phyloP scores from a whole-genome alignment of 2,329 filamentous ascomycete species.

The Pleomassaria siparia region DNA sequence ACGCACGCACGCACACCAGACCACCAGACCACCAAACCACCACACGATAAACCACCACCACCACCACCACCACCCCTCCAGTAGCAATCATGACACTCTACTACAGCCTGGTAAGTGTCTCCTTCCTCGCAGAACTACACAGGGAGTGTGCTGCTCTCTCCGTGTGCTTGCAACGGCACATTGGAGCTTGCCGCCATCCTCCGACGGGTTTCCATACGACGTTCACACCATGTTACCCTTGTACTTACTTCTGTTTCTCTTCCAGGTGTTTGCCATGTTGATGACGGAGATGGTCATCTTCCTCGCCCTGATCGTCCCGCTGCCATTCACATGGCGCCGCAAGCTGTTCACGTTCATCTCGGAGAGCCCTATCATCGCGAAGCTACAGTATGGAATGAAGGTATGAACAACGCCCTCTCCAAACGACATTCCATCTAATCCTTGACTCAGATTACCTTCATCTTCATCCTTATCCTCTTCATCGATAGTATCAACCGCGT shows the following conservation, averaged over 20 bases:
- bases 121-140: not conserved
- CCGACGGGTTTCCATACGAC: not conserved
- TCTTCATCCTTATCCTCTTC: conserved; percentile 98
- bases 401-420: conserved; percentile 40
- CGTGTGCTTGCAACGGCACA: not conserved
- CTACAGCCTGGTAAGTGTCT: conserved; percentile 62
- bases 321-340: conserved; percentile 83
- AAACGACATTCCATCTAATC: conserved; percentile 13
- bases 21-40: too few relatives aligned
- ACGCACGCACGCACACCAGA: conserved; percentile 20
- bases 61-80: not conserved
- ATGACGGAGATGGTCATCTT: conserved; percentile 83
- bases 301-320: conserved; percentile 77
- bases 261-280: conserved; percentile 78
- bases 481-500: conserved; percentile 95
- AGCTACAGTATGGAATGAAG: conserved; percentile 96
- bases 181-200: not conserved
- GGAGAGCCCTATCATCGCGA: conserved; percentile 80
- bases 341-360: conserved; percentile 96
- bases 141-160: not conserved
- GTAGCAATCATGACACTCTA: conserved; percentile 69
- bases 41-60: conserved; percentile 24
- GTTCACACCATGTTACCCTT: conserved; percentile 9
- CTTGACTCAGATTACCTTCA: conserved; percentile 78
- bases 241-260: conserved; percentile 29